These are phyloP conservation scores for Hirsutella minnesotensis DNA, from an alignment of 2,329 filamentous ascomycete species.

Conservation along the genomic window DNA sequence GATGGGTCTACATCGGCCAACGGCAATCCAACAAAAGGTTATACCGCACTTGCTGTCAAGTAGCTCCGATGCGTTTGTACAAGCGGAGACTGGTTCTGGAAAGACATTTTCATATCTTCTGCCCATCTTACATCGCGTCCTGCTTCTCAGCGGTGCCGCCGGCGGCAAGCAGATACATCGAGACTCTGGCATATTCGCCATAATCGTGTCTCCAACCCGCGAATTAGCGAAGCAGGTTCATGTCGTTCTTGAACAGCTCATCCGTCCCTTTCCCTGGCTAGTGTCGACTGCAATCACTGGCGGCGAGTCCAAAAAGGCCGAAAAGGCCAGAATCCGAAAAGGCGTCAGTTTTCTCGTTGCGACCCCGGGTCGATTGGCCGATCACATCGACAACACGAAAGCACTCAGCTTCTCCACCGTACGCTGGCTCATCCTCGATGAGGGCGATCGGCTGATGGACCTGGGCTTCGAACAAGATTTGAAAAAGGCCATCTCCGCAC, in stretches of 20 bases:
- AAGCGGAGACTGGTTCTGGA: conserved; percentile 93
- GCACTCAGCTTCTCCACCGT: conserved; percentile 80
- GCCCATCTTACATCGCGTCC: conserved; percentile 79
- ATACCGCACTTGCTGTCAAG: conserved; percentile 69
- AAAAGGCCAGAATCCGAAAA: conserved; percentile 88
- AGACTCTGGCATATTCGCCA: conserved; percentile 82
- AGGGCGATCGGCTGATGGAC: conserved; percentile 97
- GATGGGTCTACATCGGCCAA: conserved; percentile 80
- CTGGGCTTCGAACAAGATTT: conserved; percentile 93
- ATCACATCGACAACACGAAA: conserved; percentile 88
- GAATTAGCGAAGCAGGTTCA: conserved; percentile 93
- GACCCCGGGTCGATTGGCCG: conserved; percentile 79
- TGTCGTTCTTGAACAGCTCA: conserved; percentile 69
- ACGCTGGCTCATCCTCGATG: conserved; percentile 87
- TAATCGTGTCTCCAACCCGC: conserved; percentile 86
- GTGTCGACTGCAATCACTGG: conserved; percentile 75
- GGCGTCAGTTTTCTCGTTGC: conserved; percentile 93
- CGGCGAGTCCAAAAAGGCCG: conserved; percentile 61
- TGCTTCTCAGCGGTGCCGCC: conserved; percentile 54
- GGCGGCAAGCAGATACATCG: conserved; percentile 54
- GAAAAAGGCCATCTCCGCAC: conserved; percentile 69
- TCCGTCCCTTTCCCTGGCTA: conserved; percentile 87
- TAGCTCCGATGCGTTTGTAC: conserved; percentile 86
- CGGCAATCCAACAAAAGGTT: conserved; percentile 85
- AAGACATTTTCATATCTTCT: conserved; percentile 95